A percentile compares a stretch with the other conserved stretches of the same genome.
Evolutionary conservation across 2,329 filamentous ascomycete genomes (phyloP).

Genomic region (Fusarium acutatum): DNA sequence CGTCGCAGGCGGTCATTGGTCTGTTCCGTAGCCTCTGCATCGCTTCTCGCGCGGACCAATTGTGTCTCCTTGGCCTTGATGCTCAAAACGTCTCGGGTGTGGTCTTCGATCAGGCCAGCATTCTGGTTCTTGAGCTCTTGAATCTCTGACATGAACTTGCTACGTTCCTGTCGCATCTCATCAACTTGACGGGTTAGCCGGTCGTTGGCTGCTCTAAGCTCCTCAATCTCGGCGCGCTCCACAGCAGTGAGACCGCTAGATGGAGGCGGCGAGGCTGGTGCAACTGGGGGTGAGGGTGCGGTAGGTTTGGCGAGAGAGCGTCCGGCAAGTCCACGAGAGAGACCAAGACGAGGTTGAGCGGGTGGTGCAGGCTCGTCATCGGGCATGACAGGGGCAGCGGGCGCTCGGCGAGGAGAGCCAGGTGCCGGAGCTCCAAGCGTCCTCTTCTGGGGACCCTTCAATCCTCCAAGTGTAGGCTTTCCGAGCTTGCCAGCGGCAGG

Average conservation of each 20-base stretch:
- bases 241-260: conserved; percentile 74
- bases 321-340: conserved; percentile 83
- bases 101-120: conserved; percentile 94
- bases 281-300: conserved; percentile 58
- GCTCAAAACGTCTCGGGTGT: conserved; percentile 92
- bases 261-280: conserved; percentile 65
- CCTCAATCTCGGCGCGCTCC: conserved; percentile 93
- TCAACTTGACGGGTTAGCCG: conserved; percentile 78
- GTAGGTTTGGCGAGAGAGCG: conserved; percentile 83
- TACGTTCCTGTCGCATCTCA: conserved; percentile 82
- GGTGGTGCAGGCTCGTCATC: conserved; percentile 70
- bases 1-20: conserved; percentile 84
- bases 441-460: conserved; percentile 69
- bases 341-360: conserved; percentile 68
- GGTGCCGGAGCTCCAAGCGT: conserved; percentile 59
- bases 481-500: conserved; percentile 61
- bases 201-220: conserved; percentile 85
- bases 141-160: conserved; percentile 84
- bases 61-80: conserved; percentile 99
- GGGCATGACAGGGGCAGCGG: conserved; percentile 57
- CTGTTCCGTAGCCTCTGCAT: conserved; percentile 88
- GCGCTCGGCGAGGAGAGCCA: conserved; percentile 63
- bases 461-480: conserved; percentile 61
- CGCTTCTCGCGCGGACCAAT: conserved; percentile 87
- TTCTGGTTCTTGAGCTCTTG: conserved; percentile 97